A percentile compares a stretch with the other conserved stretches of the same genome.
phyloP scores from a whole-genome alignment of 2,329 filamentous ascomycete species.

The Aspergillus costaricaensis region DNA sequence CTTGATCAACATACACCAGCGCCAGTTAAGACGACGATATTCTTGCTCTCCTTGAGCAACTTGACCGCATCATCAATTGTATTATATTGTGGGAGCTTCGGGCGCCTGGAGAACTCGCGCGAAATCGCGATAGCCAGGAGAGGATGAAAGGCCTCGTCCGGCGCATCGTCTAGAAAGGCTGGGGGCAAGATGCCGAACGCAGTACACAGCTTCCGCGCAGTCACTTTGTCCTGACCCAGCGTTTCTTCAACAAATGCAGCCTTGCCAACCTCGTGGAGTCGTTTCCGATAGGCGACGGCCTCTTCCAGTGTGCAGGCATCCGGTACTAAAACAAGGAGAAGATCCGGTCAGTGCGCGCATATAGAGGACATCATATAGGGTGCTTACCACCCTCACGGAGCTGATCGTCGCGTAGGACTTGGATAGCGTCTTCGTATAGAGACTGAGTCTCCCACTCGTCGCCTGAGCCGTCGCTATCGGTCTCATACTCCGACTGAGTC shows the following conservation, averaged over 20 bases:
- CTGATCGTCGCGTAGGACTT: constrained; percentile 58
- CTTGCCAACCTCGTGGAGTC: constrained; percentile 75
- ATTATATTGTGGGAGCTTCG: constrained; percentile 79
- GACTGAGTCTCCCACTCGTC: constrained; percentile 64
- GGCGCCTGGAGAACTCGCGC: constrained; percentile 77
- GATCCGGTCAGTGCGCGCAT: constrained; percentile 3
- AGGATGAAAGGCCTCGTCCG: constrained; percentile 74
- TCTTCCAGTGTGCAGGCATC: constrained; percentile 68
- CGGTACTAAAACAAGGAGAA: constrained; percentile 35
- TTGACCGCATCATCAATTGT: constrained; percentile 82
- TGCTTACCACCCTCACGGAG: constrained; percentile 52
- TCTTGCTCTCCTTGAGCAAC: constrained; percentile 71
- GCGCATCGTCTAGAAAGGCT: constrained; percentile 68
- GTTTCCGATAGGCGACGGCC: constrained; percentile 66
- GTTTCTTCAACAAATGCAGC: constrained; percentile 74
- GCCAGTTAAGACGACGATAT: constrained; percentile 91
- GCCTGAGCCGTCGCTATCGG: constrained; percentile 38
- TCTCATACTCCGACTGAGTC: constrained; percentile 37
- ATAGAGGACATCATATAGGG: constrained; percentile 4
- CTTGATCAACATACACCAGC: constrained; percentile 61
- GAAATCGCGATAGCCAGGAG: constrained; percentile 76
- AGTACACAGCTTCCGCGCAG: constrained; percentile 79
- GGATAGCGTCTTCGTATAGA: constrained; percentile 63
- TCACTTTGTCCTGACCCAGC: constrained; percentile 67
- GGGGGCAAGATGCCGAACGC: constrained; percentile 80